Evolutionary conservation across 1,284 basidiomycete species (phyloP).

Genomic region (Calocybe gambosa): DNA sequence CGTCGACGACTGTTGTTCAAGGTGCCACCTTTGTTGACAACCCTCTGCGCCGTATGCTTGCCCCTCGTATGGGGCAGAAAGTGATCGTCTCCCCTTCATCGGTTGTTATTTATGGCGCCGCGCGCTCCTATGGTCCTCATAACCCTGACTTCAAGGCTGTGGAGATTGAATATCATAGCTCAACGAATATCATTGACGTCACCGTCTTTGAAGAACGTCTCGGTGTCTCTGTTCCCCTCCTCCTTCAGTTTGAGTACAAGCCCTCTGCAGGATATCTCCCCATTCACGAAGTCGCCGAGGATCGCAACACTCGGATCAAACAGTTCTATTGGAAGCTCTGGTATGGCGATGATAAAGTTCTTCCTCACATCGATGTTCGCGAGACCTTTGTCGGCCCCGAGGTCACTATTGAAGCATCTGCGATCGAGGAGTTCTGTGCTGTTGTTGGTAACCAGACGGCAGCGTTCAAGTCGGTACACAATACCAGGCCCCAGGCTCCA

Average conservation of each 20-base stretch:
- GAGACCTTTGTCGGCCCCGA: constrained; percentile 82
- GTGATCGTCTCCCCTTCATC: constrained; percentile 61
- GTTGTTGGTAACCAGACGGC: constrained; percentile 93
- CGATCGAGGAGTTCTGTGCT: constrained; percentile 87
- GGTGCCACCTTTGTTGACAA: constrained; percentile 84
- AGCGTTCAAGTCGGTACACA: constrained; percentile 77
- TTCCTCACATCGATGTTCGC: constrained; percentile 72
- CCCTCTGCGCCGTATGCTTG: constrained; percentile 82
- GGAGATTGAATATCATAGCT: constrained; percentile 60
- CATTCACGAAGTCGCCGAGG: constrained; percentile 85
- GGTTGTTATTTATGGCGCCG: constrained; percentile 68
- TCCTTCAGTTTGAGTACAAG: constrained; percentile 81
- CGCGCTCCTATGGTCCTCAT: constrained; percentile 76
- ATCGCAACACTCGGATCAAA: constrained; percentile 91
- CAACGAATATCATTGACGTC: constrained; percentile 62
- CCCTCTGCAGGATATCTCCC: constrained; percentile 88
- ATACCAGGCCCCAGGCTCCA: constrained; percentile 72
- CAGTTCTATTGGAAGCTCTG: constrained; percentile 95
- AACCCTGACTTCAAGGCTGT: constrained; percentile 79
- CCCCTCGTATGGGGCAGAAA: constrained; percentile 77
- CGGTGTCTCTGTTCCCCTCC: constrained; percentile 73
- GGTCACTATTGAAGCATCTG: constrained; percentile 69
- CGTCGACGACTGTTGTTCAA: constrained; percentile 80
- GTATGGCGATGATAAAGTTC: constrained; percentile 79
- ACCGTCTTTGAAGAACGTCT: constrained; percentile 83